These are phyloP conservation scores for Apophysomyces trapeziformis DNA, from an alignment of 371 early-diverging fungal genomes.

Conservation along the genomic window DNA sequence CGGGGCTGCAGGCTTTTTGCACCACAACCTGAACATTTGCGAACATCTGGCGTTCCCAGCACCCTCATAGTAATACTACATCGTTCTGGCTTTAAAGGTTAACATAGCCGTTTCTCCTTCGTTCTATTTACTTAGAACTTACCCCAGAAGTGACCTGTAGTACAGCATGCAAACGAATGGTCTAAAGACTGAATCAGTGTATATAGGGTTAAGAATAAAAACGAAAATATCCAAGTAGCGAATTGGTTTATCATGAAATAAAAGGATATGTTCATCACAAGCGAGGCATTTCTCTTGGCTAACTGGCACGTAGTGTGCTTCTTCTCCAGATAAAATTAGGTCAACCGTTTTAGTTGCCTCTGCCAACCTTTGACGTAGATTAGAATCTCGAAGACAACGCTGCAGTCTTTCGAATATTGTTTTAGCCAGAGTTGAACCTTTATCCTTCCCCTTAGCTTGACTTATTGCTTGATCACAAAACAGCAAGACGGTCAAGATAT, in stretches of 20 bases:
- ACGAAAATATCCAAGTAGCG: not conserved
- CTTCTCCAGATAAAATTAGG: not conserved
- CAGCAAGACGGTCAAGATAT: not conserved
- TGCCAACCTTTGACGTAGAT: not conserved
- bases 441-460: not conserved
- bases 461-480: not conserved
- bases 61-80: slow-evolving; percentile 32
- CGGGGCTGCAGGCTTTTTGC: slow-evolving; percentile 22
- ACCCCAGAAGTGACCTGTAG: slow-evolving; percentile 39
- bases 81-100: slow-evolving; percentile 14
- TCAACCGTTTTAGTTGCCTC: slow-evolving; percentile 15
- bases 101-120: not conserved
- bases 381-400: not conserved
- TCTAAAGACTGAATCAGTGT: not conserved
- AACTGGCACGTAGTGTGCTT: not conserved
- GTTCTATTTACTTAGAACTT: not conserved
- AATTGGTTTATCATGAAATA: not conserved
- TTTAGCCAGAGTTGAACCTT: not conserved
- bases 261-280: slow-evolving; percentile 22
- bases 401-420: not conserved
- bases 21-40: slow-evolving; percentile 30
- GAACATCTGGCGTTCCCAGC: slow-evolving; percentile 17
- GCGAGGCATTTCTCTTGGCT: slow-evolving; percentile 31
- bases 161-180: slow-evolving; percentile 18
- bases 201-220: slow-evolving; percentile 1